Conservation (phyloP, 192 early-diverging fungal species). For the Geranomyces michiganensis region DNA sequence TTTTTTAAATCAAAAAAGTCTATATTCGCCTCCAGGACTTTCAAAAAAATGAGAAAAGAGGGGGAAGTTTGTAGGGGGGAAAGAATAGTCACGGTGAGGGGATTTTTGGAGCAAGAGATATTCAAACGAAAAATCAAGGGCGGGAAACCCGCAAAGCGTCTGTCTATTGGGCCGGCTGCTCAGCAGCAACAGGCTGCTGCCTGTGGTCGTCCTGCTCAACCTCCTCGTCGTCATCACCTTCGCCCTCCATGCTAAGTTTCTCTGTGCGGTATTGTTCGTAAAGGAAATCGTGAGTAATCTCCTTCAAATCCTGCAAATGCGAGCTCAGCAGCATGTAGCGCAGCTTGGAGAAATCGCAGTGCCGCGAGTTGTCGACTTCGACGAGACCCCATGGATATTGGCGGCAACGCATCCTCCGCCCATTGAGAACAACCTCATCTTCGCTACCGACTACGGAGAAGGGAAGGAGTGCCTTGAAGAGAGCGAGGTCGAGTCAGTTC, state of each 20-base stretch:
- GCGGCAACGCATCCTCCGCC: constrained; percentile 60
- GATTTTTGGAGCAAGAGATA: too few relatives aligned
- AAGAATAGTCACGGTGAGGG: too few relatives aligned
- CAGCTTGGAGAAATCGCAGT: constrained; percentile 69
- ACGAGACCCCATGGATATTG: constrained; percentile 68
- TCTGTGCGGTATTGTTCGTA: constrained; percentile 66
- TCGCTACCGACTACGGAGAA: constrained; percentile 65
- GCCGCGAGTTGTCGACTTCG: constrained; percentile 63
- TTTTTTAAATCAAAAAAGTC: too few relatives aligned
- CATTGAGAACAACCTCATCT: constrained; percentile 59
- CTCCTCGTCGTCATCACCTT: constrained; percentile 10
- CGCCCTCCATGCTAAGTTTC: constrained; percentile 49
- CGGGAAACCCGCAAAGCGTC: too few relatives aligned
- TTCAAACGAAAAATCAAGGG: too few relatives aligned
- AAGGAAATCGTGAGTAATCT: constrained; percentile 67
- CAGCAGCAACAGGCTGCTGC: constrained; percentile 1
- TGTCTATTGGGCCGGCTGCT: too few relatives aligned
- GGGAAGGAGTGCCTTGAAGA: constrained; percentile 52
- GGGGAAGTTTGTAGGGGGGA: too few relatives aligned
- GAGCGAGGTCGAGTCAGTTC: not conserved
- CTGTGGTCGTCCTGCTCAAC: constrained; percentile 18
- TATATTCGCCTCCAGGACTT: too few relatives aligned
- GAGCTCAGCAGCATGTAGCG: constrained; percentile 68
- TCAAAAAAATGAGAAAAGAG: too few relatives aligned
- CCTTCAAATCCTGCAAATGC: constrained; percentile 73